phyloP scores from a whole-genome alignment of 768 basidiomycete genomes.

The Phylloporus sp. region DNA sequence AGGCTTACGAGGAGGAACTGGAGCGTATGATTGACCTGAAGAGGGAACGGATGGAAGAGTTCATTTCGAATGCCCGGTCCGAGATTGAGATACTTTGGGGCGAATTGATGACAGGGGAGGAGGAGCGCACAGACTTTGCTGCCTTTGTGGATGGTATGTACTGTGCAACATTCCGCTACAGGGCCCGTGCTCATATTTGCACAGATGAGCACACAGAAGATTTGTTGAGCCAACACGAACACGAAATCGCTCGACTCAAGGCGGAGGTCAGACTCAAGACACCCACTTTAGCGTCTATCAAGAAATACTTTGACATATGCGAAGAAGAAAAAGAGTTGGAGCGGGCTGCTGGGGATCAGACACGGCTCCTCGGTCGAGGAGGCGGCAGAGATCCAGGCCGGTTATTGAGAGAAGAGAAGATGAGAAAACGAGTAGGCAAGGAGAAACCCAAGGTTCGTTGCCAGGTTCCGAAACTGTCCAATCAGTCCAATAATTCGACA shows the following conservation, averaged over 20 bases:
- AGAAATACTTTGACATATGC: conserved; percentile 89
- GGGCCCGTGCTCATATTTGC: neutral
- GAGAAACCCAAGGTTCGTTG: conserved; percentile 82
- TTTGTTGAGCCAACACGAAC: conserved; percentile 77
- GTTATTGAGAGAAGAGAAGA: conserved; percentile 91
- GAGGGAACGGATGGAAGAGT: conserved; percentile 80
- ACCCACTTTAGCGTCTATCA: conserved; percentile 68
- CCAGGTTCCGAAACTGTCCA: neutral
- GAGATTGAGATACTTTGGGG: conserved; percentile 85
- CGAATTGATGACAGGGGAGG: conserved; percentile 79
- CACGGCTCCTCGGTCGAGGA: conserved; percentile 75
- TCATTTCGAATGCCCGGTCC: conserved; percentile 74
- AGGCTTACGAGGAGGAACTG: conserved; percentile 85
- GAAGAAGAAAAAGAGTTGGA: conserved; percentile 87
- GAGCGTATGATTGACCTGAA: conserved; percentile 88
- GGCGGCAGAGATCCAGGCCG: conserved; percentile 74
- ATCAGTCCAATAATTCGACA: conserved; percentile 33
- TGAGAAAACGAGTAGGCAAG: conserved; percentile 88
- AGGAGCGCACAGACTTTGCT: conserved; percentile 76
- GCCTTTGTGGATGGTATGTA: conserved; percentile 77
- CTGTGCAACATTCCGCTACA: neutral
- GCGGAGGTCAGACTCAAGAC: conserved; percentile 79
- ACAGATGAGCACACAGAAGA: conserved; percentile 89
- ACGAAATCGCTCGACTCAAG: conserved; percentile 77
- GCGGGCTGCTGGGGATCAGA: conserved; percentile 75